Base-by-base conservation (phyloP, 768 basidiomycete genomes). In the Kwoniella botswanensis region DNA sequence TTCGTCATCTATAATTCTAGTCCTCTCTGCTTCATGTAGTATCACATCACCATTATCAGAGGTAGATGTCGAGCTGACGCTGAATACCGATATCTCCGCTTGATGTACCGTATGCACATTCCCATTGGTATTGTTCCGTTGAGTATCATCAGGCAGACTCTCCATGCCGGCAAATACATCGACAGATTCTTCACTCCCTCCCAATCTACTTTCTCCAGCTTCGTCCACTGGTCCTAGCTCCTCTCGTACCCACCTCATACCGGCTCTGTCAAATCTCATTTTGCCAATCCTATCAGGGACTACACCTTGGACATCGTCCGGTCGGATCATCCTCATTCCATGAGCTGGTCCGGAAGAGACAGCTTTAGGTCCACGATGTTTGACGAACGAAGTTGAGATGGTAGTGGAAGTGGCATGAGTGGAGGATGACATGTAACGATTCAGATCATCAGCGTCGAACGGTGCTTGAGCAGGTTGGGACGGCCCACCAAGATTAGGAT, bases 101-200 rank as follows among this genome's bases (percentile, higher is more conserved):
- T 69, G 61, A 17, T 46, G 54, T 13, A 53, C 15, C 12, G 26
- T 18, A 17, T 52, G 43, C 18, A 24, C 21, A 17, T 60, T 29
- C 44, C 21, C 41, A 22, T 57, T 54, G 17, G 52, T 52, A 29
- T 55, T 17, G 6, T 26, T 54, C 22, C 55, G 35, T n/a, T 42
- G 43, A 21, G 26, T 54, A 73, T 91, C 91, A 66, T 91, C 91
- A 43, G 88, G 86, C 76, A 94, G 81, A 76, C 93, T 94, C 79
- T 96, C 94, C 65, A 98, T 91, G 76, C 94, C 94, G 42, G 89
- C 88, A 84, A 98, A 98, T 9, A 93, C 92, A 85, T 98, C 95
- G 44, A 80, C 82, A 29, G 81, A 80, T 65, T 77, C 79, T 58
- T 79, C 81, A 52, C 80, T 82, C 43, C 74, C 63, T 17, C 64